Base-by-base conservation (phyloP, 805 yeast species). In the Wickerhamiella parazyma region DNA sequence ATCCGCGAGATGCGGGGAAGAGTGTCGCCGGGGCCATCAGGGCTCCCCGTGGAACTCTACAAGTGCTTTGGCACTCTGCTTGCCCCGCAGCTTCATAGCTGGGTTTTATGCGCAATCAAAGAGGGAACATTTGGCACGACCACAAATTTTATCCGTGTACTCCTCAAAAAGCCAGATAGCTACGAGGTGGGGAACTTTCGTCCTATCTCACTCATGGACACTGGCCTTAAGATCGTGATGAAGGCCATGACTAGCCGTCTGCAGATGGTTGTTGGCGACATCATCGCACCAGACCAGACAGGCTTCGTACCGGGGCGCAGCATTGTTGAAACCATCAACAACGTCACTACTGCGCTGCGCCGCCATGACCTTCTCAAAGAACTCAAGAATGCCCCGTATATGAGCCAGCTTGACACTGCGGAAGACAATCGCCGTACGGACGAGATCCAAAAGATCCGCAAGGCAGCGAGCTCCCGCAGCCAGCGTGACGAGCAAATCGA, bases 231-330 rank as follows among this genome's bases (percentile, higher is more conserved):
- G 12, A 36, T 36, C 10, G 33, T 36, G 14, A 36, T 19, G n/a
- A 28, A 36, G 26, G 40, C 33, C 9, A 8, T 25, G n/a, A 11
- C 28, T 7, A 7, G 10, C n/a, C 28, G 28, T 4, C 28, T 25
- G 4, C 4, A 7, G 12, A 7, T 11, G n/a, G 28, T 11, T 4
- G 9, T 7, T 11, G n/a, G n/a, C 10, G 28, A 25, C 4, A 7
- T 36, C 9, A 25, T 36, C 11, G 40, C 22, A 4, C 40, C 40
- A 6, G 40, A 36, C 21, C 40, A 36, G 19, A 36, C 40, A 25
- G 40, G 40, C 22, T 36, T 36, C 12, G 5, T 36, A 10, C 40
- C 40, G 4, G 40, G 40, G 3, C 19, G 40, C 20, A 12, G 20
- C 16, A 36, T 36, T 17, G 12, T 24, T 4, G 28, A 25, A 12